A percentile compares a stretch with the other conserved stretches of the same genome.
Conservation (phyloP, 768 basidiomycete genomes). For the Lanmaoa pseudosensibilis region DNA sequence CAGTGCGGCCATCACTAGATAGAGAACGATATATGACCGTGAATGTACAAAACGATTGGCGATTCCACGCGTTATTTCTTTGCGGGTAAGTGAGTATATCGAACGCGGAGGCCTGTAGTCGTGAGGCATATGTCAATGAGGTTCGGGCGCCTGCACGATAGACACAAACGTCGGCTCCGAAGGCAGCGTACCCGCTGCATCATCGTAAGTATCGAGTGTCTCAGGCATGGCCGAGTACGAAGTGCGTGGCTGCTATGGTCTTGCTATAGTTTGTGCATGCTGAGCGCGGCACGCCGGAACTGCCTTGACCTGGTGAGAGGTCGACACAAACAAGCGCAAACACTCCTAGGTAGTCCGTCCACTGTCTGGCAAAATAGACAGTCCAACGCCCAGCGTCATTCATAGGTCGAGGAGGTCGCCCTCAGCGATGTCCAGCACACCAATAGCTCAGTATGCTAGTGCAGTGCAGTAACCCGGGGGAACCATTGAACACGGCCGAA, state of each 20-base stretch:
- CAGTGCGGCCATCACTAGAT: conserved; percentile 84
- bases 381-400: neutral
- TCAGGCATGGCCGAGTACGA: conserved; percentile 37
- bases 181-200: conserved; percentile 36
- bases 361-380: neutral
- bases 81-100: conserved; percentile 80
- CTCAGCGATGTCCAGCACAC: neutral
- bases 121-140: conserved; percentile 16
- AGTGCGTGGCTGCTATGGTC: conserved; percentile 1
- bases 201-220: conserved; percentile 26
- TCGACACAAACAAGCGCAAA: conserved; percentile 35
- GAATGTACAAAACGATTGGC: conserved; percentile 92
- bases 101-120: conserved; percentile 66
- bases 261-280: conserved; percentile 6
- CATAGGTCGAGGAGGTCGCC: neutral
- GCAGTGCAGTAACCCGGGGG: neutral
- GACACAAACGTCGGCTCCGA: conserved; percentile 32
- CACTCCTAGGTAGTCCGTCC: neutral
- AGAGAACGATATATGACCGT: conserved; percentile 81
- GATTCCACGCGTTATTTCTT: conserved; percentile 80
- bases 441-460: neutral
- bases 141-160: conserved; percentile 9
- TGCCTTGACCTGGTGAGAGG: neutral
- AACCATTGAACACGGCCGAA: neutral
- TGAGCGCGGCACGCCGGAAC: neutral